Base-by-base conservation (phyloP, 2,329 filamentous ascomycete genomes). In the Metarhizium sp. region DNA sequence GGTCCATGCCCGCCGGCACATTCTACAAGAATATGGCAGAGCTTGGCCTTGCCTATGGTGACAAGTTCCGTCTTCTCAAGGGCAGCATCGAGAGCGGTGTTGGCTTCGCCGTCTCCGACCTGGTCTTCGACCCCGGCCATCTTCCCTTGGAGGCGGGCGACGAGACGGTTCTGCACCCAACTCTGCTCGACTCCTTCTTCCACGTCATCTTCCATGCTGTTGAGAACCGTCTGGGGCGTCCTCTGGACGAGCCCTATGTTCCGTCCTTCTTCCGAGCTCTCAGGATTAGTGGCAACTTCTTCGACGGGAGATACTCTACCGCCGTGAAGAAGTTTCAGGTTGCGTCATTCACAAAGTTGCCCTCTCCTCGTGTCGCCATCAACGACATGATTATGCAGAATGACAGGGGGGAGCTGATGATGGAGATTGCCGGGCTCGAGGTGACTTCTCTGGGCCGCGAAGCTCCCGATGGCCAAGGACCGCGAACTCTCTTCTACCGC, bases 191-290 rank as follows among this genome's bases (percentile, higher is more conserved):
- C 10, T 6, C 32, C 32, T 34, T 34, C 32, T 34, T 34, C 32
- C 32, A 34, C 7, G 32, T 34, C 6, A 34, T 34, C 36, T 63
- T 64, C 57, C 54, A 60, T 46, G 61, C 63, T 3, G 55, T 65
- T 7, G 62, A 65, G 51, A 58, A 60, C n/a, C 56, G 59, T 6
- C 57, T 62, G 10, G 63, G 61, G 2, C 57, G 58, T 1, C 57
- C 62, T 29, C 53, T 65, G 4, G 59, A 61, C 43, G 63, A 63
- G 57, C 61, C 61, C 20, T 63, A 63, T 50, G 63, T 64, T 13
- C 62, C 62, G 2, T 62, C 63, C 2, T 65, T 62, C 52, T 59
- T 64, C 58, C 54, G 58, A 30, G 56, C 57, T 1, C 52, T 63
- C 25, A 60, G 57, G 50, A 59, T 65, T 49, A 62, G 60, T 6